These are phyloP conservation scores for Pichia phayaonensis DNA, from an alignment of 805 yeast genomes.

Conservation along the genomic window DNA sequence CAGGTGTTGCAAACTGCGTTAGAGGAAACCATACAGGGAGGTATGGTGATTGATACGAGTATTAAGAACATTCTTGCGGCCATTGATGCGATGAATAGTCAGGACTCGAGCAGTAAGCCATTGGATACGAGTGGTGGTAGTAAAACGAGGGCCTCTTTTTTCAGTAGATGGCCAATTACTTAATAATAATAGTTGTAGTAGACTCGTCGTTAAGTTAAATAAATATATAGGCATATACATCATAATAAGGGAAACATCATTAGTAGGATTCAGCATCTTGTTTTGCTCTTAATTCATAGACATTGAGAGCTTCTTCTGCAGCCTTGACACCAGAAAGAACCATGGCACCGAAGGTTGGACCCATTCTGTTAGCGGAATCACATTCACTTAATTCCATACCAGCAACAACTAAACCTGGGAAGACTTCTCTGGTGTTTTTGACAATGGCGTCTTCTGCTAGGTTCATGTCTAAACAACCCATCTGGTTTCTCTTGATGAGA, in stretches of 20 bases:
- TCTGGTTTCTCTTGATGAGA: conserved; percentile 43
- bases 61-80: conserved; percentile 74
- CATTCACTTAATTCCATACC: conserved; percentile 79
- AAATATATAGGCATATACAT: too few relatives aligned
- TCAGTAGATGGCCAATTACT: conserved; percentile 13
- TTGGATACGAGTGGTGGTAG: conserved; percentile 14
- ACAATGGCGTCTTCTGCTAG: conserved; percentile 70
- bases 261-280: background rate
- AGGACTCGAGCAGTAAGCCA: conserved; percentile 20
- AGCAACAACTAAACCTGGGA: conserved; percentile 55
- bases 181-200: background rate
- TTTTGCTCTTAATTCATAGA: conserved; percentile 24
- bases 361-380: conserved; percentile 76
- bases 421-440: conserved; percentile 56
- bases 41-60: conserved; percentile 94
- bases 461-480: conserved; percentile 78
- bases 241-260: too few relatives aligned
- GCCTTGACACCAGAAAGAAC: conserved; percentile 72
- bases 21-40: conserved; percentile 93
- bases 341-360: conserved; percentile 82
- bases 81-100: conserved; percentile 63
- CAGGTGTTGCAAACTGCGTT: conserved; percentile 87
- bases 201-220: too few relatives aligned
- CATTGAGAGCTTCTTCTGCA: conserved; percentile 42
- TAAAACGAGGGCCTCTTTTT: background rate